Conservation (phyloP, 805 yeast genomes). For the Candida methanosorbosa region DNA sequence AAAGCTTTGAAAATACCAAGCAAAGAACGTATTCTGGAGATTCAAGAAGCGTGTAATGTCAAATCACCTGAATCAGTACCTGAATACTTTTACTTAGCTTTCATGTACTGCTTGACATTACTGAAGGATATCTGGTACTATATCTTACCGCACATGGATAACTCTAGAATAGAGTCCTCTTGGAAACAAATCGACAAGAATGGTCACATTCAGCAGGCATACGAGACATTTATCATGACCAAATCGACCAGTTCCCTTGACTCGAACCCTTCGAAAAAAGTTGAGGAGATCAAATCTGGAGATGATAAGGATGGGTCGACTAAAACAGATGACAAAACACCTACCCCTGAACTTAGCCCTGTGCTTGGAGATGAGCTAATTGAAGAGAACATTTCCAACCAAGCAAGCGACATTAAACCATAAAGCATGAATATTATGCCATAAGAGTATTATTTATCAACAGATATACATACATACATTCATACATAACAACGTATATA, state of each 20-base stretch:
- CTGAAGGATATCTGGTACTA: constrained; percentile 7
- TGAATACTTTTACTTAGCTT: background rate
- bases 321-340: too few relatives aligned
- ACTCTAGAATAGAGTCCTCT: constrained; percentile 15
- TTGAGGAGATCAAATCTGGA: too few relatives aligned
- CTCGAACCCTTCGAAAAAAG: too few relatives aligned
- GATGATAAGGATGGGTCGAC: too few relatives aligned
- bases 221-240: constrained; percentile 7
- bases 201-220: constrained; percentile 14
- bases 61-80: background rate
- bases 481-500: too few relatives aligned
- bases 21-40: background rate
- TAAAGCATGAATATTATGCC: too few relatives aligned
- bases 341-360: too few relatives aligned
- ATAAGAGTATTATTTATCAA: too few relatives aligned
- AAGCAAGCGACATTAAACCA: too few relatives aligned
- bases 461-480: too few relatives aligned
- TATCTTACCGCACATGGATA: constrained; percentile 11
- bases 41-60: background rate
- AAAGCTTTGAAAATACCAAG: background rate
- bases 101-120: constrained; percentile 5
- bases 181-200: constrained; percentile 22
- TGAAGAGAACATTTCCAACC: too few relatives aligned
- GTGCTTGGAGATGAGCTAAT: too few relatives aligned
- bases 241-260: background rate